These are phyloP conservation scores for Bipolaris sorokiniana DNA, from an alignment of 2,329 filamentous ascomycete genomes.

Conservation along the genomic window DNA sequence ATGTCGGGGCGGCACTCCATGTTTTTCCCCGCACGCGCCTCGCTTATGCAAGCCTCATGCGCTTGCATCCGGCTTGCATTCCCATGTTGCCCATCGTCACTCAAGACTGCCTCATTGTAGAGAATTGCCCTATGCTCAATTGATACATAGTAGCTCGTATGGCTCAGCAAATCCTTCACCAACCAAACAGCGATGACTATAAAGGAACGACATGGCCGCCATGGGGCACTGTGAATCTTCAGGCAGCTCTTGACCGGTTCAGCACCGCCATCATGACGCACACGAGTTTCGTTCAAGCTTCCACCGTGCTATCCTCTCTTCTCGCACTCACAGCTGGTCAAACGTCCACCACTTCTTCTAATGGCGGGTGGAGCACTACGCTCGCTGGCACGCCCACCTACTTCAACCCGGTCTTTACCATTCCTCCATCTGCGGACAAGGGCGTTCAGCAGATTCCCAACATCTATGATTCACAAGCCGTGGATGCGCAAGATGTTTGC, in stretches of 20 bases:
- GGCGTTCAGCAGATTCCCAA: conserved; percentile 61
- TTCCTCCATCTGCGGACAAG: conserved; percentile 45
- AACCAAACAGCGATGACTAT: conserved; percentile 1
- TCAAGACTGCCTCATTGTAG: conserved; percentile 18
- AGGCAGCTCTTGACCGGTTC: conserved; percentile 18
- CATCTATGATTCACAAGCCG: conserved; percentile 66
- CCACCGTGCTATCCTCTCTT: conserved; percentile 32
- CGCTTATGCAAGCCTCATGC: conserved; percentile 18
- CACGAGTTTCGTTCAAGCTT: conserved; percentile 32
- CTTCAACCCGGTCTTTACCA: conserved; percentile 44
- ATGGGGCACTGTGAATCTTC: conserved; percentile 5
- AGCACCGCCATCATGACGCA: conserved; percentile 31
- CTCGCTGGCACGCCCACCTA: conserved; percentile 39
- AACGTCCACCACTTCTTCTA: conserved; percentile 25
- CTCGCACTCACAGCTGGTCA: conserved; percentile 33
- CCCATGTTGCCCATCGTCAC: conserved; percentile 24
- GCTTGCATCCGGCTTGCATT: conserved; percentile 3
- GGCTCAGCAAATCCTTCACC: background rate
- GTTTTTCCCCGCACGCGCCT: conserved; percentile 14
- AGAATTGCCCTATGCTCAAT: background rate
- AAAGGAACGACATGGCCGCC: conserved; percentile 3
- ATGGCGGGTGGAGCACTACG: conserved; percentile 30
- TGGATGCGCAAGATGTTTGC: conserved; percentile 68
- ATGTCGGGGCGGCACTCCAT: conserved; percentile 27
- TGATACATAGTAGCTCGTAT: conserved; percentile 2